phyloP scores from a whole-genome alignment of 139 green algal species.

The Coccomyxa sp. region DNA sequence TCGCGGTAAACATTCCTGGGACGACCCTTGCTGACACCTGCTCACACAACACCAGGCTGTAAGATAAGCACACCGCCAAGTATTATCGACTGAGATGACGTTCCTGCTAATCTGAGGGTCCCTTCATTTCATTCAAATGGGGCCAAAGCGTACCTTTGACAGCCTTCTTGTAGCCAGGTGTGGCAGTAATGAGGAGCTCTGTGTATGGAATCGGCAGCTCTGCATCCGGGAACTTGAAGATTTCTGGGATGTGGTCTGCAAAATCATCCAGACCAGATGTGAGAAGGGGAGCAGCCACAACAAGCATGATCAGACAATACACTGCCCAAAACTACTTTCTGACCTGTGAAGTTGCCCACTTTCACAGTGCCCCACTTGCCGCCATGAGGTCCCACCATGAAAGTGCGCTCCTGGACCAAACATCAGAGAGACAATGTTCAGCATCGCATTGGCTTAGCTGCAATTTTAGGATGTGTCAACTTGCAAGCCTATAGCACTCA shows the following conservation, averaged over 20 bases:
- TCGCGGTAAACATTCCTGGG: too few relatives aligned
- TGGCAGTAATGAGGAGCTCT: conserved; percentile 24
- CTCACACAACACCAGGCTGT: too few relatives aligned
- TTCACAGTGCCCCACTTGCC: conserved; percentile 25
- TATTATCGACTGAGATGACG: too few relatives aligned
- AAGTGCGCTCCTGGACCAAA: conserved; percentile 21
- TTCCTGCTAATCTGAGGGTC: neutral
- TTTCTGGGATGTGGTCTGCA: conserved; percentile 20
- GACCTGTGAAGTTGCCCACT: conserved; percentile 27
- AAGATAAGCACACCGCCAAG: too few relatives aligned
- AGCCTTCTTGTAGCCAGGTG: conserved; percentile 6
- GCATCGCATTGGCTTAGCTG: too few relatives aligned
- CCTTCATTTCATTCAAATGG: neutral
- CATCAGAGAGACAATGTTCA: too few relatives aligned
- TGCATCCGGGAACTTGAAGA: conserved; percentile 22
- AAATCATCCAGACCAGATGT: neutral
- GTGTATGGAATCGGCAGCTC: conserved; percentile 31
- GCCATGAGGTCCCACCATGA: conserved; percentile 27
- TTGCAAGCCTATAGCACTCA: too few relatives aligned
- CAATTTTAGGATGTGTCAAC: too few relatives aligned
- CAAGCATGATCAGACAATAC: neutral
- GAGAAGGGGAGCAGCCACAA: neutral
- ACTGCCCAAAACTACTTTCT: neutral
- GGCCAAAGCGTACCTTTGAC: neutral
- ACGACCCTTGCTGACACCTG: too few relatives aligned